Base-by-base conservation (phyloP, 2,329 filamentous ascomycete species). In the Phialophora macrospora region DNA sequence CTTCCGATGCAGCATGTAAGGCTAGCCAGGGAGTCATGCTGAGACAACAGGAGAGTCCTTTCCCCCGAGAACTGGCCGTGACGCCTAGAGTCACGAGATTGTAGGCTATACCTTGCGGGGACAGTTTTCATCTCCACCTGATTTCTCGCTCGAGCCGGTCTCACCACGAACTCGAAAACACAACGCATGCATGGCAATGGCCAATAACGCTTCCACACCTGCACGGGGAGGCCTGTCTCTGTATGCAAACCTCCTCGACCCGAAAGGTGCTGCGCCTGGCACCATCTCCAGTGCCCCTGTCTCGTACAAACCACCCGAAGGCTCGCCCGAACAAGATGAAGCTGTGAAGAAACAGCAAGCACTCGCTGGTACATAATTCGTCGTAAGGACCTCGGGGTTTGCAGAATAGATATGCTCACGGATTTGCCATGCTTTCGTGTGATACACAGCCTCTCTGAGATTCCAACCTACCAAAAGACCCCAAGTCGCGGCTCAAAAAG, bases 401-500 rank as follows among this genome's bases (percentile, higher is more conserved):
- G 75, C 73, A 72, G 75, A 70, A 69, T 69, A 58, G 70, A 75
- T 76, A 76, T 79, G 77, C 84, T 87, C 79, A 85, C 81, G 77
- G 38, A 51, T 74, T 77, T 67, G 63, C 60, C 59, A 71, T 68
- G 69, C 56, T 62, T 59, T 54, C 66, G 72, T 71, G 65, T 73
- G 68, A 70, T 72, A 55, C 73, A 72, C 78, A 85, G 83, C 85
- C 77, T 87, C 90, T 74, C 83, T 96, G 69, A 90, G 90, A 77
- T 96, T 96, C 80, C 92, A 96, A 77, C 92, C 92, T 59, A 93
- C 93, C 71, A 91, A 91, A 74, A 87, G 91, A 67, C 91, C 91
- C 26, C 87, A 92, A 73, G 72, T 89, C 80, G 75, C 85, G 77
- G 74, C 77, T 74, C 79, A 87, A 82, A 88, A 85, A 75, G 77